Conservation (phyloP, 345 rosid genomes). For the Gossypium raimondii region DNA sequence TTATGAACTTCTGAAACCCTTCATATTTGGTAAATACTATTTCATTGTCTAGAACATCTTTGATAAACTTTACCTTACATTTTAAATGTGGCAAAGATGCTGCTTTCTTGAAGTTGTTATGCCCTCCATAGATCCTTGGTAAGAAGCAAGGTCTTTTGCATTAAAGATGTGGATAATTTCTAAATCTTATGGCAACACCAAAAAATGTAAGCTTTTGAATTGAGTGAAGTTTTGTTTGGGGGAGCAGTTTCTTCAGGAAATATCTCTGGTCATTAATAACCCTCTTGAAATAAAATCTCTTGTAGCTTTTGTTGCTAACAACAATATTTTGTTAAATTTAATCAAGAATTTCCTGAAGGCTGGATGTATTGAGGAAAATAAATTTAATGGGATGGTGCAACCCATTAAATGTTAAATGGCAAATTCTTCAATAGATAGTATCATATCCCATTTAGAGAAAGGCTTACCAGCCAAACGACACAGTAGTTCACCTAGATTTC, state of each 20-base stretch:
- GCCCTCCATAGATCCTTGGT: not conserved
- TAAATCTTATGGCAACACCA: not conserved
- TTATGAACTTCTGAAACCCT: not conserved
- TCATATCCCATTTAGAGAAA: not conserved
- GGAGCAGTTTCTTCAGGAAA: no score
- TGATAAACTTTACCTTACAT: not conserved
- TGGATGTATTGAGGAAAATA: not conserved
- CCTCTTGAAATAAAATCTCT: not conserved
- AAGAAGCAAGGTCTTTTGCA: not conserved
- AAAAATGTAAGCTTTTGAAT: not conserved
- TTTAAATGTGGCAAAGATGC: not conserved
- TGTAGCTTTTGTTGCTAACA: not conserved
- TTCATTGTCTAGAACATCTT: not conserved
- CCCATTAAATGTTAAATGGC: not conserved
- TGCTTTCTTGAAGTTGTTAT: not conserved
- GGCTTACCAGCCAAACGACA: not conserved
- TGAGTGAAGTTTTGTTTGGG: not conserved
- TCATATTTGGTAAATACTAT: not conserved
- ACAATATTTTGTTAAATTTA: not conserved
- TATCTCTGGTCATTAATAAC: not conserved
- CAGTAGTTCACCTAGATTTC: not conserved
- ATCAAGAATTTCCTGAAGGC: not conserved
- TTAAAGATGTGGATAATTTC: not conserved
- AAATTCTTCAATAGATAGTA: not conserved
- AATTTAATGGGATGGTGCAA: not conserved